phyloP scores from a whole-genome alignment of 1,284 basidiomycete species.

The Ustilago trichophora region DNA sequence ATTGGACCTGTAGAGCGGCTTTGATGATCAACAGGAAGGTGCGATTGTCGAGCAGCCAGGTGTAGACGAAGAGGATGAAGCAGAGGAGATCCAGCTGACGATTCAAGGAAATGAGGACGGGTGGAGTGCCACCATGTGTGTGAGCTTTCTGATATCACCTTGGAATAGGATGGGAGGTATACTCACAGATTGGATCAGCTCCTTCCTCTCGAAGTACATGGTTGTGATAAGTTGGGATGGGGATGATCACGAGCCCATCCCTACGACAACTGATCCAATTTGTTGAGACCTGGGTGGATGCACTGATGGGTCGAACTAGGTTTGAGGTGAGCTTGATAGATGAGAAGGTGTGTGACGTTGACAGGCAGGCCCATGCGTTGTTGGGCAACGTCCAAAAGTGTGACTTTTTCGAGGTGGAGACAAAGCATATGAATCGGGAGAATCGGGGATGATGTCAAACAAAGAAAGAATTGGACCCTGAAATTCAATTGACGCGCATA shows the following conservation, averaged over 20 bases:
- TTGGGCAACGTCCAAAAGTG: too few species aligned
- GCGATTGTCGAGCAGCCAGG: conserved; percentile 50
- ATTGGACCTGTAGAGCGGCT: conserved; percentile 42
- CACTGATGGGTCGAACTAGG: background rate
- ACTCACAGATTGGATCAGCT: conserved; percentile 46
- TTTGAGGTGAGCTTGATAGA: background rate
- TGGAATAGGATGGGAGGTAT: too few species aligned
- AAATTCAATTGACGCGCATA: conserved; percentile 10
- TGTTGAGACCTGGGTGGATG: too few species aligned
- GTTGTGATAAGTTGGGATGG: background rate
- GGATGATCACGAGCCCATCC: conserved; percentile 10
- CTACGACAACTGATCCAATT: background rate
- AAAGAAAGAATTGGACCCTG: conserved; percentile 22
- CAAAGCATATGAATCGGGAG: too few species aligned
- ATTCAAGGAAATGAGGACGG: too few species aligned
- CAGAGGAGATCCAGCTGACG: conserved; percentile 50
- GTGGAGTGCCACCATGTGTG: too few species aligned
- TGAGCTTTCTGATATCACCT: too few species aligned
- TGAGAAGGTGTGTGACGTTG: background rate
- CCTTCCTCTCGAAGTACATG: conserved; percentile 50
- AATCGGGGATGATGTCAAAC: background rate
- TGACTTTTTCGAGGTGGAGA: background rate
- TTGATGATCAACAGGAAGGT: conserved; percentile 41
- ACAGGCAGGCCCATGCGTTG: conserved; percentile 5
- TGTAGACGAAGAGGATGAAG: conserved; percentile 52